These are phyloP conservation scores for Stephania yunnanensis DNA, from an alignment of 164 flowering plant species.

Conservation along the genomic window DNA sequence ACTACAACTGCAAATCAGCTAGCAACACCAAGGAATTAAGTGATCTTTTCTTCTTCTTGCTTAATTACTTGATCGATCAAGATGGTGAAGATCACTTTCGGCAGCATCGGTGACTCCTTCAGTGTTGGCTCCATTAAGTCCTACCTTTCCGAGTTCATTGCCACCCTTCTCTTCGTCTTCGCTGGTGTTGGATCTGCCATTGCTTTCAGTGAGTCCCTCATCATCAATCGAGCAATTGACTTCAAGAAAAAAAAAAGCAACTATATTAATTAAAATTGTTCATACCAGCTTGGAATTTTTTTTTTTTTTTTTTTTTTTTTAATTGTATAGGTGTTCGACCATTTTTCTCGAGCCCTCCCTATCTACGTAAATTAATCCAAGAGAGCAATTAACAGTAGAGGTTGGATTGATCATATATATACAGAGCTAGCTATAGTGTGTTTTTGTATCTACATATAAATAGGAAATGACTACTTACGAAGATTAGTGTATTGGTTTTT, in stretches of 20 bases:
- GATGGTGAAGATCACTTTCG: constrained; percentile 59
- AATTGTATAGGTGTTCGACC: neutral
- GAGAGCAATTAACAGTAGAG: neutral
- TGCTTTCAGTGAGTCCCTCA: constrained; percentile 38
- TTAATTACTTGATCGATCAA: neutral
- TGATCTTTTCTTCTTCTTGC: neutral
- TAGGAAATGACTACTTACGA: too few relatives aligned
- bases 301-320: too few relatives aligned
- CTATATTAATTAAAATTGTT: too few relatives aligned
- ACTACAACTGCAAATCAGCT: too few relatives aligned
- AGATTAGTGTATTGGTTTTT: too few relatives aligned
- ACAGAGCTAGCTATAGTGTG: too few relatives aligned
- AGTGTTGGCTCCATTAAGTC: constrained; percentile 45
- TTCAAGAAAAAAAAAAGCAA: too few relatives aligned
- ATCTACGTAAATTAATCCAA: neutral
- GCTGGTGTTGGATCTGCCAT: constrained; percentile 82
- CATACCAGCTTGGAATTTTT: neutral
- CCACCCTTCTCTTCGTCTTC: constrained; percentile 68
- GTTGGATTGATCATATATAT: too few relatives aligned
- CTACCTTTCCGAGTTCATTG: constrained; percentile 59
- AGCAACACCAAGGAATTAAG: too few relatives aligned
- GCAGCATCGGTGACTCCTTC: constrained; percentile 55
- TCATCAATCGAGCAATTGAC: neutral
- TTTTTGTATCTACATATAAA: too few relatives aligned
- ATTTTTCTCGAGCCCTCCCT: neutral